Conservation (phyloP, 108 stramenopile genomes). For the Stephanodiscus minutulus region DNA sequence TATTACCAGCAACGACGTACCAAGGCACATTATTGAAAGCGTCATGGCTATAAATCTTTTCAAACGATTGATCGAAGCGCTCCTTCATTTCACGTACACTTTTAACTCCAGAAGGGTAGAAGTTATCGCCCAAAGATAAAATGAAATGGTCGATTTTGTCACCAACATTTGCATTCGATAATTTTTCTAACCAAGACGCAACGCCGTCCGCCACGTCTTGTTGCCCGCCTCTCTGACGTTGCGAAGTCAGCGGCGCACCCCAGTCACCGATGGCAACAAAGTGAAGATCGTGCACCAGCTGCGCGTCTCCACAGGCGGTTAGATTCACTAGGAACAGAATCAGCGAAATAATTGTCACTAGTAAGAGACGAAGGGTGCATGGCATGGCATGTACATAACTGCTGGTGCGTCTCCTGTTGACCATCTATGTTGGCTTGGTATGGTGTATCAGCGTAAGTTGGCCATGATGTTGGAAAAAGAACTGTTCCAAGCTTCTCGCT, state of each 20-base stretch:
- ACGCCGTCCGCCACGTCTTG: conserved; percentile 26
- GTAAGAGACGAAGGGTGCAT: background rate
- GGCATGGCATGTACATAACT: too few species aligned
- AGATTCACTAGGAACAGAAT: background rate
- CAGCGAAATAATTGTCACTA: background rate
- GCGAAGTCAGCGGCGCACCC: conserved; percentile 29
- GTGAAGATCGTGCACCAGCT: conserved; percentile 5
- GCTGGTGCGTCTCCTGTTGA: too few species aligned
- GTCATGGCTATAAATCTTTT: conserved; percentile 27
- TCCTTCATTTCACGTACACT: conserved; percentile 7
- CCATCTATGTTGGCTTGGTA: too few species aligned
- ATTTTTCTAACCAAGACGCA: conserved; percentile 14
- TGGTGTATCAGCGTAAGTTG: too few species aligned
- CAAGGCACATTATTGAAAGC: conserved; percentile 13
- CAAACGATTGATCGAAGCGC: conserved; percentile 27
- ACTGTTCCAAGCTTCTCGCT: too few species aligned
- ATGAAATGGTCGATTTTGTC: conserved; percentile 15
- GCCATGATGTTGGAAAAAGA: too few species aligned
- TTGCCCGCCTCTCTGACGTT: conserved; percentile 20
- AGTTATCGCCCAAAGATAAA: conserved; percentile 48
- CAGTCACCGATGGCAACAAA: conserved; percentile 48
- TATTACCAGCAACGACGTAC: conserved; percentile 45
- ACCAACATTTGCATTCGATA: background rate
- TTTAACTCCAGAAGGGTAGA: conserved; percentile 32
- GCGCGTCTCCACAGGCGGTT: background rate